phyloP scores from a whole-genome alignment of 2,329 filamentous ascomycete species.

The Pseudocercospora eumusae region DNA sequence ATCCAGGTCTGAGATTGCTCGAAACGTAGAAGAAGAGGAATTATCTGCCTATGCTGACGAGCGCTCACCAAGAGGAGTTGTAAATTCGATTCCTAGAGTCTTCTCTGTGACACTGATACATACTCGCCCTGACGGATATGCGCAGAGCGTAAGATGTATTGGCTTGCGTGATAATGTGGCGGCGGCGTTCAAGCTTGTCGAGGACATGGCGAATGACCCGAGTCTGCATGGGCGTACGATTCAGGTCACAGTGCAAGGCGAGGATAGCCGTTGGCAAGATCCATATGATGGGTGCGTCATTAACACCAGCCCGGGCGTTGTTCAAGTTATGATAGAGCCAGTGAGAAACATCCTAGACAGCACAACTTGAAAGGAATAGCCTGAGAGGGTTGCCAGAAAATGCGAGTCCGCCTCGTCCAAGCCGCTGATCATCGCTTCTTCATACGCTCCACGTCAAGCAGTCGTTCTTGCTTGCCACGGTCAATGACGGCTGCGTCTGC shows the following conservation, averaged over 20 bases:
- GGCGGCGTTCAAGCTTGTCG: background rate
- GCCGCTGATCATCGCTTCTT: slow-evolving; percentile 6
- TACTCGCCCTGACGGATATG: background rate
- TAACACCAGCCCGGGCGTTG: background rate
- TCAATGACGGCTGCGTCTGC: background rate
- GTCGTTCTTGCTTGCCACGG: slow-evolving; percentile 1
- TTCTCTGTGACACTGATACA: background rate
- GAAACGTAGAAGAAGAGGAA: background rate
- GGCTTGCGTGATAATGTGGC: background rate
- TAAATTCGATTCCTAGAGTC: background rate
- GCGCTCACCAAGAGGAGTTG: background rate
- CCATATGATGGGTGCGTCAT: background rate
- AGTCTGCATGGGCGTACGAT: background rate
- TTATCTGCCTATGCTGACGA: background rate
- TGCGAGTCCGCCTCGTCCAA: too few species aligned
- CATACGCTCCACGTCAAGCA: slow-evolving; percentile 1
- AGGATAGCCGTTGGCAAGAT: background rate
- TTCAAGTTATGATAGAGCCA: background rate
- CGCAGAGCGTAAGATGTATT: background rate
- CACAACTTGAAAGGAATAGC: too few species aligned
- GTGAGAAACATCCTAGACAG: background rate
- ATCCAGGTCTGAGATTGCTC: background rate
- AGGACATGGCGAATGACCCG: background rate
- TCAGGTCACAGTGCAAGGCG: background rate
- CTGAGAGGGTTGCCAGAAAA: too few species aligned